These are phyloP conservation scores for Immersiella caudata DNA, from an alignment of 495 filamentous ascomycete species.

Conservation along the genomic window DNA sequence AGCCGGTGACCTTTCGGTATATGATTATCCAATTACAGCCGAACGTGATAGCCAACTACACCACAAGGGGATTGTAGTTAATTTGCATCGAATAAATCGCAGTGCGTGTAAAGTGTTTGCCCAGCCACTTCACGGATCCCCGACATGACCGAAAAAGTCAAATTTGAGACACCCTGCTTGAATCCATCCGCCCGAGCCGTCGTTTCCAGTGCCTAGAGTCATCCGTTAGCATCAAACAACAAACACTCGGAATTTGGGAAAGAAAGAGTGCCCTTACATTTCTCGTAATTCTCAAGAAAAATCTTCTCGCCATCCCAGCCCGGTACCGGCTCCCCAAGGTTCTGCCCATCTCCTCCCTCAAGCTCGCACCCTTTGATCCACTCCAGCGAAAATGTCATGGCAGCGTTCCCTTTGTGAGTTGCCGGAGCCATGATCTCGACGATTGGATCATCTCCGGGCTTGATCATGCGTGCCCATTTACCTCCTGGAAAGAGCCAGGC, in stretches of 20 bases:
- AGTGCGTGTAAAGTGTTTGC: no score
- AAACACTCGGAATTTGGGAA: not conserved
- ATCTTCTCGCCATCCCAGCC: not conserved
- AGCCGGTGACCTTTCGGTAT: no score
- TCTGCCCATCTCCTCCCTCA: not conserved
- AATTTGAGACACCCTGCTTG: not conserved
- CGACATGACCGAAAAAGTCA: not conserved
- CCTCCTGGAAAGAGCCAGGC: no score
- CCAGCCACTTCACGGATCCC: not conserved
- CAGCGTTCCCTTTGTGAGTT: no score
- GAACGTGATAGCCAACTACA: slow-evolving; percentile 19
- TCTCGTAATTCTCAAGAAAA: not conserved
- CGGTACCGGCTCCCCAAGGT: not conserved
- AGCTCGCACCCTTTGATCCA: not conserved
- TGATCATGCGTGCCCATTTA: no score
- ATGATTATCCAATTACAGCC: slow-evolving; percentile 8
- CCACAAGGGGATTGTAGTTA: slow-evolving; percentile 33
- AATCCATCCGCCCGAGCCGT: not conserved
- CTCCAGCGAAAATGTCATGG: no score
- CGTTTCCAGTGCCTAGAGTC: not conserved
- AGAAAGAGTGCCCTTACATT: not conserved
- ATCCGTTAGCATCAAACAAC: not conserved
- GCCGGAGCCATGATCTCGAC: no score
- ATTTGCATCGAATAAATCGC: no score
- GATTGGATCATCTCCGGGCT: no score